Evolutionary conservation across 2,329 filamentous ascomycete species (phyloP).

Genomic region (Aciculosporium take): DNA sequence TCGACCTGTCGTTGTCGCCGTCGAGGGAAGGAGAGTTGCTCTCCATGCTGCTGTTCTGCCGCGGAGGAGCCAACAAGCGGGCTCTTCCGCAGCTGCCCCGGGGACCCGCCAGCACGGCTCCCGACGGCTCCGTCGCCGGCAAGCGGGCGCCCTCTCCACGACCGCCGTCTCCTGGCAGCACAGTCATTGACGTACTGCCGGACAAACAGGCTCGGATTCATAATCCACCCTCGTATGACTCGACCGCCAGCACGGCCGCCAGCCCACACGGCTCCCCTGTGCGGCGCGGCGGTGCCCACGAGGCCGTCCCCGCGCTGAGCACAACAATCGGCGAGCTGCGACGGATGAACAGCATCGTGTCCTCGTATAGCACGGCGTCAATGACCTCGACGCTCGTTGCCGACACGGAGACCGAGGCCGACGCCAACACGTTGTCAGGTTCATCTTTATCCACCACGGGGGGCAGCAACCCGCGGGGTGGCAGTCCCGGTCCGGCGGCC

Average conservation of each 20-base stretch:
- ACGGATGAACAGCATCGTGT: constrained; percentile 42
- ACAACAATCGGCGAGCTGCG: constrained; percentile 36
- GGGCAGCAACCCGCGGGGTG: background rate
- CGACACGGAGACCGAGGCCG: constrained; percentile 16
- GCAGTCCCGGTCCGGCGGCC: constrained; percentile 5
- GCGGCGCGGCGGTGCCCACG: constrained; percentile 9
- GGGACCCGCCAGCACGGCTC: constrained; percentile 11
- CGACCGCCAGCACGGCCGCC: constrained; percentile 4
- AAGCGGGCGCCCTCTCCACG: constrained; percentile 17
- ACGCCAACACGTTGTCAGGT: constrained; percentile 26
- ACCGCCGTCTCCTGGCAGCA: constrained; percentile 9
- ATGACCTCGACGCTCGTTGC: constrained; percentile 15
- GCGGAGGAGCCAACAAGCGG: constrained; percentile 10
- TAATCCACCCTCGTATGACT: constrained; percentile 15
- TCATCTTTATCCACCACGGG: no score
- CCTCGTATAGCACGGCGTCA: constrained; percentile 28
- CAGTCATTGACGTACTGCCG: constrained; percentile 8
- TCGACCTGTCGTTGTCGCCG: constrained; percentile 16
- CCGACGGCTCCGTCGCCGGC: constrained; percentile 15
- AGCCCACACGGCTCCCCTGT: constrained; percentile 13
- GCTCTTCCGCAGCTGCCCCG: constrained; percentile 19
- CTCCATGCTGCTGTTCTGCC: constrained; percentile 17
- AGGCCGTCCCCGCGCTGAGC: constrained; percentile 17
- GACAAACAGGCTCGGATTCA: constrained; percentile 12
- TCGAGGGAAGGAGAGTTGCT: constrained; percentile 22